Evolutionary conservation across 2,329 filamentous ascomycete species (phyloP), one percentile per base, ranked within the genome.

Genomic region (Pyrenophora tritici-repentis): DNA sequence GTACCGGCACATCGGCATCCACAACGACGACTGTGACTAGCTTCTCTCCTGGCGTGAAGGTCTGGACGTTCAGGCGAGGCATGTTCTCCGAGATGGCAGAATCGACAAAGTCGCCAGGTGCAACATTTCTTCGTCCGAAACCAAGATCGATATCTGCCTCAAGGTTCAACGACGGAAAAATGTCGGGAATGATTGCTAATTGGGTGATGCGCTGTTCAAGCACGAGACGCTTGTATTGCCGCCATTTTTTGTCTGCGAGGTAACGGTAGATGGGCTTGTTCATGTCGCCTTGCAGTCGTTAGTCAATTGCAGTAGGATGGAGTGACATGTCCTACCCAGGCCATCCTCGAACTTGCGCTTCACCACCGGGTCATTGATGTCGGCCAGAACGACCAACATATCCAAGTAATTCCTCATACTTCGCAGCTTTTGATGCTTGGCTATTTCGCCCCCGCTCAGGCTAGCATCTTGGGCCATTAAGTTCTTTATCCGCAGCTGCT

Each of bases 281-380:
- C 91, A 97, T 93, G 75, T 97, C 91, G 59, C 89, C 92, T 97
- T 60, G 6, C 17, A 32, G n/a, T 4, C 40, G 58, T 63, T 24
- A 63, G 60, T 24, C 17, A 26, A 8, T 29, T 8, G n/a, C 16
- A n/a, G 6, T 6, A n/a, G 32, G 22, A 14, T 17, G 5, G 9
- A 6, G 2, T 17, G 16, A 33, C 6, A 9, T n/a, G 37, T 73
- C 83, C 64, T 79, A 96, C 93, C 91, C 65, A 87, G 75, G 18
- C 92, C 91, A 74, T 97, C 92, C 72, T 99, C 94, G 62, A 96
- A 97, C 61, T 84, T 87, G 76, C 91, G 90, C 84, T 97, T 97
- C 55, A 97, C 90, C 32, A 91, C 65, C 1, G 94, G 94, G 70
- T 97, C 94, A 73, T 97, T 97, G 75, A 96, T 91, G 70, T 99